Evolutionary conservation across 139 green algal genomes (phyloP).

Genomic region (Chloropicon primus): DNA sequence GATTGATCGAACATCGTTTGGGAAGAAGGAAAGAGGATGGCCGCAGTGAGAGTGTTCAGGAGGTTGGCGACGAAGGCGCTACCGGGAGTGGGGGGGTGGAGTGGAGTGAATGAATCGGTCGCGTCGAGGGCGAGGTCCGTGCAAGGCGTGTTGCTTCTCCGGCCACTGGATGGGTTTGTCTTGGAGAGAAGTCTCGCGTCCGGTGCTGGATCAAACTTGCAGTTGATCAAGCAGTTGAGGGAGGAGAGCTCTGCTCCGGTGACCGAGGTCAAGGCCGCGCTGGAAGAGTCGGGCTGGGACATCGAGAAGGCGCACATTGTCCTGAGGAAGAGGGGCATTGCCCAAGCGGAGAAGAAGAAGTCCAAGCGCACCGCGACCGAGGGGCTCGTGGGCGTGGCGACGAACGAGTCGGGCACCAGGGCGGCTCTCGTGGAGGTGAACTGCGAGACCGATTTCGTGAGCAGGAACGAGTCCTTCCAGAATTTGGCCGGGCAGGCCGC

Average conservation of each 20-base stretch:
- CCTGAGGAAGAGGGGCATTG: slow-evolving; percentile 68
- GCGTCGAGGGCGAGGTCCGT: too few species aligned
- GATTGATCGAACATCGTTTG: too few species aligned
- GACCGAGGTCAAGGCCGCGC: slow-evolving; percentile 57
- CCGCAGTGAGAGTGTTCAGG: too few species aligned
- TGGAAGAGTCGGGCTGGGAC: slow-evolving; percentile 46
- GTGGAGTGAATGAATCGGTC: too few species aligned
- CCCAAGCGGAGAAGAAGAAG: slow-evolving; percentile 75
- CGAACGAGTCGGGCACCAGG: not conserved
- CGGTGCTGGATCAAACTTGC: not conserved
- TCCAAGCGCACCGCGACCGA: slow-evolving; percentile 55
- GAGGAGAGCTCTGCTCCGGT: slow-evolving; percentile 62
- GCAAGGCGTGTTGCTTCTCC: too few species aligned
- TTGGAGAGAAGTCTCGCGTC: too few species aligned
- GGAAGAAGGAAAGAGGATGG: too few species aligned
- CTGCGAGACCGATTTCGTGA: slow-evolving; percentile 92
- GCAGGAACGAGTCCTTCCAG: slow-evolving; percentile 62
- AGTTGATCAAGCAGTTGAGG: slow-evolving; percentile 55
- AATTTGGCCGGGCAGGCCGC: slow-evolving; percentile 45
- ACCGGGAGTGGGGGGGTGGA: too few species aligned
- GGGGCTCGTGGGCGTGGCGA: slow-evolving; percentile 61
- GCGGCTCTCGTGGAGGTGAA: slow-evolving; percentile 63
- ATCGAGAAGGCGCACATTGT: slow-evolving; percentile 35
- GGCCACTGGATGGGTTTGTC: too few species aligned
- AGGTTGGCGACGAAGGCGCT: too few species aligned